Base-by-base conservation (phyloP, 1,284 basidiomycete species). In the Papiliotrema terrestris region DNA sequence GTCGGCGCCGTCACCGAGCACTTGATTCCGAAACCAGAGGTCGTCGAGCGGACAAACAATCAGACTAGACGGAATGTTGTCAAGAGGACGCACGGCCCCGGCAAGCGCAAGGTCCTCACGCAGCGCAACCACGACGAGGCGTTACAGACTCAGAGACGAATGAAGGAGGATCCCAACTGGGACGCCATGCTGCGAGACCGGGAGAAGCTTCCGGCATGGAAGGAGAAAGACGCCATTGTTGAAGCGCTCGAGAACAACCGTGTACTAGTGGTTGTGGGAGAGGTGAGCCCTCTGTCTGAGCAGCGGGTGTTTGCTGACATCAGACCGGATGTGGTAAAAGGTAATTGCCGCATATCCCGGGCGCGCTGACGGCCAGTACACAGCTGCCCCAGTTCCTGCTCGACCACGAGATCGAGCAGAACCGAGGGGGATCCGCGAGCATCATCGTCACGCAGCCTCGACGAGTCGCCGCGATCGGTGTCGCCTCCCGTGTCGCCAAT, bases 391-490 rank as follows among this genome's bases (percentile, higher is more conserved):
- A 95, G 69, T 94, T 91, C 63, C 84, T 93, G 49, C 78, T 92
- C 42, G 93, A 97, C 68, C 84, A 81, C 55, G 82, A 89, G 45
- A 93, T 96, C 56, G 63, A 78, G 8, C 75, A 80, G 0, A 80
- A 81, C 5, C 74, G 78, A 32, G 91, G 91, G 11, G 83, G 86
- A 14, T 79, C 80, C 35, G 85, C 86, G 39, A 88, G 84, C 22
- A 92, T 97, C 51, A 79, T 97, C 44, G 81, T 95, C 14, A 96
- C 94, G 2, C 93, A 97, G 69, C 93, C 93, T 15, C 83, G 94
- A 22, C 83, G 92, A 66, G 84, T 97, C 14, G 89, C 90, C 23
- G 93, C 93, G 0, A 86, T 95, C 58, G 90, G 91, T 3, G 89
- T 97, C 4, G 89, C 93, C 2, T 81, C 86, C 17, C 86, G 93